These are phyloP conservation scores for Eudorina sp. DNA, from an alignment of 139 green algal genomes.

Conservation along the genomic window DNA sequence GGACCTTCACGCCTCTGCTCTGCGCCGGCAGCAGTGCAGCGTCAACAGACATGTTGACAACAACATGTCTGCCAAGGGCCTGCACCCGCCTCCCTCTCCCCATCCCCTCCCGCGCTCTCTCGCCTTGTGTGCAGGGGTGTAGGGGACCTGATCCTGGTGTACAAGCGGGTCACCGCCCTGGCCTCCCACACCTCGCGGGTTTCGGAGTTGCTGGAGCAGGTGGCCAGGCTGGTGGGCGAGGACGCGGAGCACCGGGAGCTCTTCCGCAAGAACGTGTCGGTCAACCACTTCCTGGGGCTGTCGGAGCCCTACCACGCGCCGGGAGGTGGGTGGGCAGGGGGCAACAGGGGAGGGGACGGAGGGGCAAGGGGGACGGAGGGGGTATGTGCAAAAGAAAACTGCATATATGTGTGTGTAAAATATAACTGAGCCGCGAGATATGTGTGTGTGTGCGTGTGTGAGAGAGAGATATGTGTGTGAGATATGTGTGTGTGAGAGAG, in stretches of 20 bases:
- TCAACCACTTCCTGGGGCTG: conserved; percentile 58
- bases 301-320: conserved; percentile 40
- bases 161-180: conserved; percentile 94
- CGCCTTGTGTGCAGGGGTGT: conserved; percentile 70
- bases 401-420: too few relatives aligned
- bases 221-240: conserved; percentile 74
- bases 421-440: too few relatives aligned
- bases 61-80: too few relatives aligned
- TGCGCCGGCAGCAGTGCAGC: too few relatives aligned
- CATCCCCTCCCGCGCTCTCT: background rate
- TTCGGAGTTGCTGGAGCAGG: conserved; percentile 92
- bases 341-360: too few relatives aligned
- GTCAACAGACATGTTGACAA: too few relatives aligned
- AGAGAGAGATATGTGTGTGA: too few relatives aligned
- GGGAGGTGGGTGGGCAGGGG: conserved; percentile 1
- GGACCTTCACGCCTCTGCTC: too few relatives aligned
- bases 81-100: background rate
- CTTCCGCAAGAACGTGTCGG: conserved; percentile 83
- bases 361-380: too few relatives aligned
- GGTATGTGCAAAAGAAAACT: too few relatives aligned
- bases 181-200: conserved; percentile 91
- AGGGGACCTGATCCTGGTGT: conserved; percentile 96
- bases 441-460: too few relatives aligned
- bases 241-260: conserved; percentile 79
- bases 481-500: too few relatives aligned